Conservation (phyloP, 805 yeast species). For the Lipomyces sp. region DNA sequence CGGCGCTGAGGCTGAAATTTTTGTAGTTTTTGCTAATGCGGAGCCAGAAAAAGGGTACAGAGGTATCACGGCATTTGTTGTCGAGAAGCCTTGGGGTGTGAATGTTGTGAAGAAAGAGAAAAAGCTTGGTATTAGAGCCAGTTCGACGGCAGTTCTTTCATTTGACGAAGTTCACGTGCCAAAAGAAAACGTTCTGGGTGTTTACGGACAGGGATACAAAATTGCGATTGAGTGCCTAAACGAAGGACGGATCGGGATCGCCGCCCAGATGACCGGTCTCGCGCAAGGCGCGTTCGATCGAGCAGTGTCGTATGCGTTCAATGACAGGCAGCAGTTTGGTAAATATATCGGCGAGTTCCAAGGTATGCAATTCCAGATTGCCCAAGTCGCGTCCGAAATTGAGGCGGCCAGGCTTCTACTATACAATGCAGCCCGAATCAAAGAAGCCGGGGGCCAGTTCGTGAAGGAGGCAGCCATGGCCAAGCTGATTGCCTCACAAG, state of each 20-base stretch:
- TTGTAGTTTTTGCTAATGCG: slow-evolving; percentile 50
- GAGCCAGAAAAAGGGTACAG: slow-evolving; percentile 52
- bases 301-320: slow-evolving; percentile 48
- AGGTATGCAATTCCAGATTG: slow-evolving; percentile 55
- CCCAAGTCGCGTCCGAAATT: slow-evolving; percentile 51
- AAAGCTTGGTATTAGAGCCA: slow-evolving; percentile 52
- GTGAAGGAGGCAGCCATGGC: slow-evolving; percentile 55
- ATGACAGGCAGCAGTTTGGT: slow-evolving; percentile 53
- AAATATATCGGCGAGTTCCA: slow-evolving; percentile 51
- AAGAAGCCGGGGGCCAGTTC: slow-evolving; percentile 50
- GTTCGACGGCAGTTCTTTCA: slow-evolving; percentile 51
- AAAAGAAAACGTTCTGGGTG: slow-evolving; percentile 50
- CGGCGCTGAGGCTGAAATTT: slow-evolving; percentile 51
- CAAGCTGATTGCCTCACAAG: slow-evolving; percentile 49
- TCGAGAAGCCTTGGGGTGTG: slow-evolving; percentile 50
- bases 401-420: slow-evolving; percentile 52
- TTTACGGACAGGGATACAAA: slow-evolving; percentile 53
- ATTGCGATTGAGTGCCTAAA: slow-evolving; percentile 52
- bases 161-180: slow-evolving; percentile 52
- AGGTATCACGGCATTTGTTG: slow-evolving; percentile 53
- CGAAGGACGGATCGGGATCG: slow-evolving; percentile 54
- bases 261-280: slow-evolving; percentile 53
- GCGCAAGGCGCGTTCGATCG: slow-evolving; percentile 52
- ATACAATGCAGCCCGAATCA: slow-evolving; percentile 53
- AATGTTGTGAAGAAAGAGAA: slow-evolving; percentile 52